phyloP scores from a whole-genome alignment of 306 rosid species.

The Delonix regia region DNA sequence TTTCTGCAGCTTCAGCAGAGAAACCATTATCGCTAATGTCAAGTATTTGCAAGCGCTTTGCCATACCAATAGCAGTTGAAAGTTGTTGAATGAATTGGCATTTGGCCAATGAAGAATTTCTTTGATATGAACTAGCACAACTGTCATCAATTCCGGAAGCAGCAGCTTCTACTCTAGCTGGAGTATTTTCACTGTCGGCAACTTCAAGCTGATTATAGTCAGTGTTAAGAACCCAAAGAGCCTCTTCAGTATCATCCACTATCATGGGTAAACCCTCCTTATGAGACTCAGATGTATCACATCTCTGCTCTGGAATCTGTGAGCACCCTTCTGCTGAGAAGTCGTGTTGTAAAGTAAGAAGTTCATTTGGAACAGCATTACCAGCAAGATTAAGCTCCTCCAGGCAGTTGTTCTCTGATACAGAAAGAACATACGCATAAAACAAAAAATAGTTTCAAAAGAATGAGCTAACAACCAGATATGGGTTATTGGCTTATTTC shows the following conservation, averaged over 20 bases:
- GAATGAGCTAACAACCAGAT: slow-evolving; percentile 15
- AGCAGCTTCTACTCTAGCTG: slow-evolving; percentile 47
- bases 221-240: slow-evolving; percentile 36
- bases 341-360: slow-evolving; percentile 41
- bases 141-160: slow-evolving; percentile 65
- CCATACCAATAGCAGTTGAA: slow-evolving; percentile 61
- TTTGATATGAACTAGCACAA: slow-evolving; percentile 64
- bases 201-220: slow-evolving; percentile 61
- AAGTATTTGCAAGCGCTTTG: slow-evolving; percentile 58
- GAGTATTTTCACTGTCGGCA: slow-evolving; percentile 82
- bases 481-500: slow-evolving; percentile 21
- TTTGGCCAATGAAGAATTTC: slow-evolving; percentile 44
- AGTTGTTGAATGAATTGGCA: slow-evolving; percentile 53
- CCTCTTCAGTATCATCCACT: slow-evolving; percentile 48
- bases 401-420: slow-evolving; percentile 61
- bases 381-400: slow-evolving; percentile 79
- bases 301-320: slow-evolving; percentile 40
- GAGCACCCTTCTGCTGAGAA: slow-evolving; percentile 37
- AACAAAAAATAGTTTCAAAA: neutral
- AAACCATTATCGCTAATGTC: slow-evolving; percentile 83
- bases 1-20: slow-evolving; percentile 57
- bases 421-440: slow-evolving; percentile 20
- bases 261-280: slow-evolving; percentile 29
- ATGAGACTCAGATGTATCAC: slow-evolving; percentile 30
- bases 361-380: slow-evolving; percentile 50